These are phyloP conservation scores for Salix purpurea DNA, from an alignment of 345 rosid species.

Conservation along the genomic window DNA sequence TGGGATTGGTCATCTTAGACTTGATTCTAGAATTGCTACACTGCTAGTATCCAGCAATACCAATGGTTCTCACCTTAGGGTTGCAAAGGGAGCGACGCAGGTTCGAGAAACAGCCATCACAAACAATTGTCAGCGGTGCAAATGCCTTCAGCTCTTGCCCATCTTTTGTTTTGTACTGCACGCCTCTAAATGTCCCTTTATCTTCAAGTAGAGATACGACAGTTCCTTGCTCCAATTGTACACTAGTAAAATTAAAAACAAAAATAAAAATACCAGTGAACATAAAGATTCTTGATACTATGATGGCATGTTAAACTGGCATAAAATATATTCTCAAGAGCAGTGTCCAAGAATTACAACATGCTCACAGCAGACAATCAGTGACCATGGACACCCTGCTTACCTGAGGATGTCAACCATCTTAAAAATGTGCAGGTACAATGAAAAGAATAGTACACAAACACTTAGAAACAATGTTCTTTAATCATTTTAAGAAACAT, in stretches of 20 bases:
- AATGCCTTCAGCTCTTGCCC: conserved; percentile 7
- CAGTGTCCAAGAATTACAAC: background rate
- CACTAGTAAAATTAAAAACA: background rate
- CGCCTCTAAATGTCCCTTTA: conserved; percentile 10
- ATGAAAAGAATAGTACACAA: background rate
- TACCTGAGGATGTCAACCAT: background rate
- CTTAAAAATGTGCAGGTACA: background rate
- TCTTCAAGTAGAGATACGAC: conserved; percentile 19
- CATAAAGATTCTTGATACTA: background rate
- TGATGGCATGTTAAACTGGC: background rate
- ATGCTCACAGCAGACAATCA: background rate
- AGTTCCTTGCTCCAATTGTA: conserved; percentile 15
- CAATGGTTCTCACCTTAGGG: conserved; percentile 9
- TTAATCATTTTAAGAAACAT: background rate
- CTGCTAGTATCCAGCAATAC: background rate
- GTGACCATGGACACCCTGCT: background rate
- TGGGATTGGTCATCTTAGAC: no score
- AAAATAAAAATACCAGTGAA: background rate
- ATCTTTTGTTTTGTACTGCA: conserved; percentile 18
- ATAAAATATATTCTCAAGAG: background rate
- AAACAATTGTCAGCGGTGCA: conserved; percentile 21
- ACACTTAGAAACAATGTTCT: background rate
- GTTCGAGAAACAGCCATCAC: conserved; percentile 21
- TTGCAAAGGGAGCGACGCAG: conserved; percentile 15
- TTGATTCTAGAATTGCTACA: no score